Base-by-base conservation (phyloP, 805 yeast species). In the Ogataea paraovalis region DNA sequence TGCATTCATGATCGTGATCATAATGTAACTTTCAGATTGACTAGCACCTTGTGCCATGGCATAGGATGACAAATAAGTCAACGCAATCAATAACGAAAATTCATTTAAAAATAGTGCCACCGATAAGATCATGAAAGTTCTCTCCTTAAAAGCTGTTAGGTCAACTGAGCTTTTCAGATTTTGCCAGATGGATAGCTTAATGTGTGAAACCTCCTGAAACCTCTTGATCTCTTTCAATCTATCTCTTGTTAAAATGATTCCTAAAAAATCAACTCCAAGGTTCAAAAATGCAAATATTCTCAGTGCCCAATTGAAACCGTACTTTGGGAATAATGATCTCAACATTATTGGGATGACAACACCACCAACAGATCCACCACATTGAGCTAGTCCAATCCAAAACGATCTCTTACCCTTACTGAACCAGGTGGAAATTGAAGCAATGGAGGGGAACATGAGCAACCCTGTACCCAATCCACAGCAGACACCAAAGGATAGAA, bases 321-420 rank as follows among this genome's bases (percentile, higher is more conserved):
- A 61, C 14, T 60, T 58, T 2, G 66, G 60, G 51, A 75, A 76
- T 43, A 79, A 59, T 9, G 69, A 57, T 48, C 75, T 66, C 49
- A 82, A 61, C 61, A 79, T 65, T 30, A 83, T 62, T 1, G 89
- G 87, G 58, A 79, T 76, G 3, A 80, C 57, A 12, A 81, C 69
- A 3, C 89, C 90, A 2, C 87, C 89, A 6, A 81, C 62, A 4
- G 85, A 78, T 1, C 87, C 87, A 2, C 88, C 89, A 8, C 79
- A 63, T 55, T 68, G 51, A 14, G 59, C 59, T 9, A 53, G 36
- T 7, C 62, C 64, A 33, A 55, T 48, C 22, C 69, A 73, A 48
- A 58, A 60, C 1, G 76, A 77, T 49, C 78, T 59, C 53, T 68
- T 73, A 40, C 57, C 57, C 45, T 60, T 60, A 52, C 39, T 23